Conservation (phyloP, 768 basidiomycete species). For the Kwoniella sp. region DNA sequence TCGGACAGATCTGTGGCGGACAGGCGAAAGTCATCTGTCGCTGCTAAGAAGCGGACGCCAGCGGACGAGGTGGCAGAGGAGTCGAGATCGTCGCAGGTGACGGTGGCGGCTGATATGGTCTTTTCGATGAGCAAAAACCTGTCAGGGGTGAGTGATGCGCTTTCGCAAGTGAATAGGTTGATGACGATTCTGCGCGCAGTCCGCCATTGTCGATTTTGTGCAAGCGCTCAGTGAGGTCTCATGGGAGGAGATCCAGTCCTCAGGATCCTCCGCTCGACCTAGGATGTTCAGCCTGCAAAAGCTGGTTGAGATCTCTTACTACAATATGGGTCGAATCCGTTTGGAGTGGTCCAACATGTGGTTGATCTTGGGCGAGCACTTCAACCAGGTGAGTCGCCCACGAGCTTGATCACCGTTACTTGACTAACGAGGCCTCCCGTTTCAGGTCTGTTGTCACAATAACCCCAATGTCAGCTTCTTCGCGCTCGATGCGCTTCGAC, state of each 20-base stretch:
- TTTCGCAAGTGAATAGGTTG: neutral
- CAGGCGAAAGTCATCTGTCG: constrained; percentile 12
- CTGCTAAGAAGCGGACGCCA: constrained; percentile 26
- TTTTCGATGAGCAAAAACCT: constrained; percentile 93
- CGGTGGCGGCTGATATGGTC: constrained; percentile 98
- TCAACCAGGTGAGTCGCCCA: constrained; percentile 71
- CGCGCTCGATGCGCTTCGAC: constrained; percentile 90
- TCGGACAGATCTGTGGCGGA: no score
- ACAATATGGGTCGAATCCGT: constrained; percentile 98
- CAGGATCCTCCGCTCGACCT: constrained; percentile 87
- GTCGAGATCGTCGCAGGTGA: constrained; percentile 94
- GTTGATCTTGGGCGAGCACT: constrained; percentile 97
- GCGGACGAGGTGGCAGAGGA: constrained; percentile 95
- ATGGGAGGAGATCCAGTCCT: constrained; percentile 99
- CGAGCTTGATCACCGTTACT: neutral
- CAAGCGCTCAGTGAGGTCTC: constrained; percentile 93
- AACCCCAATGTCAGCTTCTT: constrained; percentile 96
- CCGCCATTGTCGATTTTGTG: constrained; percentile 96
- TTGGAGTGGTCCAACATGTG: constrained; percentile 97
- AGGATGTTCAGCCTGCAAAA: constrained; percentile 96
- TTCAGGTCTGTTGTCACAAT: constrained; percentile 93
- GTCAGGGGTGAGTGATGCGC: constrained; percentile 67
- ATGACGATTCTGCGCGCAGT: constrained; percentile 54
- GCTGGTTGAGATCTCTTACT: constrained; percentile 97
- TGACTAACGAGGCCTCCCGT: neutral